Evolutionary conservation across 176 grass and related monocot genomes (phyloP).

Genomic region (Stipa capillata): DNA sequence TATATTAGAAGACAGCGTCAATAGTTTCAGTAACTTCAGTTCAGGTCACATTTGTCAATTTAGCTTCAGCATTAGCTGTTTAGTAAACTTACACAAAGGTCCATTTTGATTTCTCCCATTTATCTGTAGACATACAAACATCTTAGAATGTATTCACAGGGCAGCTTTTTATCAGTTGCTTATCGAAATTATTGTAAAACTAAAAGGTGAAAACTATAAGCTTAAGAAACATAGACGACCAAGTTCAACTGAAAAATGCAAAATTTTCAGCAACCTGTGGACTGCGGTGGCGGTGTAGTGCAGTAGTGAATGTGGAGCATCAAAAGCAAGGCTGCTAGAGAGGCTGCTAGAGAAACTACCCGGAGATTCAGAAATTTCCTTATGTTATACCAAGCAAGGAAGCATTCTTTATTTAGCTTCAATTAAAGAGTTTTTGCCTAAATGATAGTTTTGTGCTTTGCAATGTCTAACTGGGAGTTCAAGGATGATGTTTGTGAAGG

Average conservation of each 20-base stretch:
- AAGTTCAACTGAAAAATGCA: background rate
- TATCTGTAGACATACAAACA: background rate
- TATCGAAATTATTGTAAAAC: background rate
- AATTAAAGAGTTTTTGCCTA: background rate
- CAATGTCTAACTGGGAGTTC: background rate
- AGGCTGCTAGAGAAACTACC: background rate
- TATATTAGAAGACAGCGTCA: background rate
- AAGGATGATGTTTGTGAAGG: background rate
- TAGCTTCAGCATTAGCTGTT: background rate
- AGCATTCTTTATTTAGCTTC: background rate
- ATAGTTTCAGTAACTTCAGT: background rate
- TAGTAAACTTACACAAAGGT: background rate
- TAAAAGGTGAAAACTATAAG: background rate
- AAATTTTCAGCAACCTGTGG: background rate
- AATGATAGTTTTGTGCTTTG: background rate
- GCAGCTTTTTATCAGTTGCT: background rate
- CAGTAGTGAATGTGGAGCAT: background rate
- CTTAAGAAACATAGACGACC: background rate
- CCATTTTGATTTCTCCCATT: background rate
- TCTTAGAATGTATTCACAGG: background rate
- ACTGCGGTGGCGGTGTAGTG: background rate
- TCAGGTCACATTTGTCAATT: background rate
- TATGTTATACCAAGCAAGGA: background rate
- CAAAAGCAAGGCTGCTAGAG: background rate
- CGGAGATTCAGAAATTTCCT: background rate